phyloP scores from a whole-genome alignment of 2,329 filamentous ascomycete species.

The Nigrospora osmanthi region DNA sequence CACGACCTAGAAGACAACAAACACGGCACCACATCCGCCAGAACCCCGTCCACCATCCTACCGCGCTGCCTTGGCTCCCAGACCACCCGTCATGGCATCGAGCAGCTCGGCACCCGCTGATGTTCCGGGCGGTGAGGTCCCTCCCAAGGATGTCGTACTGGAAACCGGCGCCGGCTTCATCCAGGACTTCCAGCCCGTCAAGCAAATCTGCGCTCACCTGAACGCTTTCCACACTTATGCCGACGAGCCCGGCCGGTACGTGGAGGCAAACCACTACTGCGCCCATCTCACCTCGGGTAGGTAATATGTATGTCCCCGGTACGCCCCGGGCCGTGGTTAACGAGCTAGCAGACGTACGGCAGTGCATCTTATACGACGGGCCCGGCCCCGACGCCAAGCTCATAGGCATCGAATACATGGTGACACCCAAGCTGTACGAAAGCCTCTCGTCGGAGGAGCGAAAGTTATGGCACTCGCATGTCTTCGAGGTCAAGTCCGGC shows the following conservation, averaged over 20 bases:
- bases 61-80: too few relatives aligned
- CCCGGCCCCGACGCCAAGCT: conserved; percentile 59
- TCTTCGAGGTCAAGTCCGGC: conserved; percentile 68
- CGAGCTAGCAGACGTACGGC: conserved; percentile 54
- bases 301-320: not conserved
- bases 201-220: conserved; percentile 72
- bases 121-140: conserved; percentile 39
- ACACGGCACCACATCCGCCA: too few relatives aligned
- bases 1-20: not conserved
- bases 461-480: conserved; percentile 70
- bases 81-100: not conserved
- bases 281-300: conserved; percentile 59
- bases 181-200: conserved; percentile 64
- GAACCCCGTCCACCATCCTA: too few relatives aligned
- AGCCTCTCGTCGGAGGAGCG: conserved; percentile 60
- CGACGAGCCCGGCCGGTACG: conserved; percentile 57
- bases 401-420: conserved; percentile 86
- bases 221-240: conserved; percentile 84
- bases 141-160: conserved; percentile 47
- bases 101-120: conserved; percentile 11
- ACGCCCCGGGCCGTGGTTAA: not conserved
- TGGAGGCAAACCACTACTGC: conserved; percentile 83
- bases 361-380: conserved; percentile 80
- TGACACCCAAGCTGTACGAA: conserved; percentile 60
- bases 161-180: conserved; percentile 53